Evolutionary conservation across 2,329 filamentous ascomycete species (phyloP), one percentile per base, ranked within the genome.

Genomic region (Botrytis paeoniae): DNA sequence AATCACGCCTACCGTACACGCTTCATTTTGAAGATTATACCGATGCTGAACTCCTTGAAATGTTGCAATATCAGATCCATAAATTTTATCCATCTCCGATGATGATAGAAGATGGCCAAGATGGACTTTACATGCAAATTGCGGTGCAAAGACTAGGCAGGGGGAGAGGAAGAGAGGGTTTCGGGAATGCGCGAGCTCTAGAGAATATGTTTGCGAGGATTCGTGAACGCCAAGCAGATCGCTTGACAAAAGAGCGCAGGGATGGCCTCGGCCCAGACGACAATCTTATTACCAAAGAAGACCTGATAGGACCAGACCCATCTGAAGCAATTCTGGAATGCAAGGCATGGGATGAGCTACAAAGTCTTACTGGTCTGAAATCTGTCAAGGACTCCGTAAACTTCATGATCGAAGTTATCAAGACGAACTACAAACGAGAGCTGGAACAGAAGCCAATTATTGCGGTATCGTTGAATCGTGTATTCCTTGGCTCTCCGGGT

Each of bases 401-500:
- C 16, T 82, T 85, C 0, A 81, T 94, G 1, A 80, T 93, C n/a
- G 87, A 90, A 75, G 86, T 84, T 0, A 84, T 93, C 25, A 82
- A 86, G 71, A 83, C 83, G 2, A 94, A 94, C 78, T 94, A 93
- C 73, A 76, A 86, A 6, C 83, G 91, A 0, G 92, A 94, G 77
- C 81, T 94, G 0, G 77, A 83, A 0, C 91, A 93, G 76, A 82
- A 91, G 78, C 85, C 86, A 0, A 79, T 85, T 0, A 82, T 94
- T 0, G 82, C 90, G 70, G 89, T 89, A 69, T 88, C 86, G 0
- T 83, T 94, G 0, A 94, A 94, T 79, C 84, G 86, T 12, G 88
- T 93, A 2, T 93, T 95, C 72, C 79, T 94, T 0, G 92, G 92
- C 0, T 87, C 85, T 1, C 92, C 93, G 0, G 92, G 93, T 0